Evolutionary conservation across 2,329 filamentous ascomycete genomes (phyloP), one percentile per base, ranked within the genome.

Genomic region (Fusarium napiforme): DNA sequence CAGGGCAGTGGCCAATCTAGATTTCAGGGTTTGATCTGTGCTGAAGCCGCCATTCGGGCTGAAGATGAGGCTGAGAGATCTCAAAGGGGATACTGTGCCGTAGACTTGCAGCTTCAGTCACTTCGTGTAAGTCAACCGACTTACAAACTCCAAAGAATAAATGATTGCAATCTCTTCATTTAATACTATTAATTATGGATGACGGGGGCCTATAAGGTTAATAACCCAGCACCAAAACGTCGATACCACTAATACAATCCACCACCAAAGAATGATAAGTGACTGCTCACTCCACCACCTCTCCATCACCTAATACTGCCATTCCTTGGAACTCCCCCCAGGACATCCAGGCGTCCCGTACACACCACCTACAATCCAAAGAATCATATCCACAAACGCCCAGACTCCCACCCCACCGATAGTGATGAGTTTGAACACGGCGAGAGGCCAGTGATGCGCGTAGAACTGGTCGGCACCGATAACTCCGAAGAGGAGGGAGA

Each of bases 281-380:
- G n/a, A n/a, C 50, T 39, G 50, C 14, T n/a, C 50, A 53, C 53
- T 11, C 16, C 37, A 39, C 19, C 4, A 32, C 26, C 28, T 36
- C 34, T 16, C 34, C 34, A 36, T 16, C 34, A 1, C 23, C 52
- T 47, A 57, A 34, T 74, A 74, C 42, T 49, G 39, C 64, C 72
- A 71, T 11, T 52, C 66, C 30, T 42, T 40, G n/a, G 69, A 50
- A 42, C 72, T 64, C 6, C 72, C 72, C 18, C 71, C 67, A 43
- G 72, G 70, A 30, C 75, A 76, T 10, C 69, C 73, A 49, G 72
- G 71, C 26, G 71, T 77, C 10, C 69, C 64, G 52, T 77, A 77
- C 5, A 77, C 62, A 21, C 71, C 75, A 3, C 74, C 75, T 1
- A 75, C 67, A n/a, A 71, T 76, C 75, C 75, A 77, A 30, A 77